Evolutionary conservation across 164 flowering plant genomes (phyloP).

Genomic region (Vitis rotundifolia): DNA sequence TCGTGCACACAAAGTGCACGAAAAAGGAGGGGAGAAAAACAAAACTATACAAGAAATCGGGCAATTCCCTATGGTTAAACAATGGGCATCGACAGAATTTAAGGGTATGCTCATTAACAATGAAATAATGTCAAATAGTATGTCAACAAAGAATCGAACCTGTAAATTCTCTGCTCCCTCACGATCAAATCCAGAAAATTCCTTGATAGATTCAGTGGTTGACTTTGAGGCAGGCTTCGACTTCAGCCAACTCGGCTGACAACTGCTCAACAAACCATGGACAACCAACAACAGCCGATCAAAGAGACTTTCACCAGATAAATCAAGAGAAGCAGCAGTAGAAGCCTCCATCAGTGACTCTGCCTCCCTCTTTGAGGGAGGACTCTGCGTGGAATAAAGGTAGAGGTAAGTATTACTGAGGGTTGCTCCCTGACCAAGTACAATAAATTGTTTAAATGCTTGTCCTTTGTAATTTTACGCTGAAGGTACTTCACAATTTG

Average conservation of each 20-base stretch:
- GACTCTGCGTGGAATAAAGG: slow-evolving; percentile 27
- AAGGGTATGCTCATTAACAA: too few species aligned
- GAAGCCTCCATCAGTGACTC: slow-evolving; percentile 42
- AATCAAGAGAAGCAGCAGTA: slow-evolving; percentile 33
- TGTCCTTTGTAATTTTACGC: too few species aligned
- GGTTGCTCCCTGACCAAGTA: slow-evolving; percentile 67
- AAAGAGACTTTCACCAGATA: slow-evolving; percentile 65
- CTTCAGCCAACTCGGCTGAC: slow-evolving; percentile 85
- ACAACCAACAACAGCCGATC: slow-evolving; percentile 74
- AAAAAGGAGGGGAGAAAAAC: not conserved
- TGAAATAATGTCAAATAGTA: too few species aligned
- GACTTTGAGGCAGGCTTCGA: slow-evolving; percentile 47
- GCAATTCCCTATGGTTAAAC: too few species aligned
- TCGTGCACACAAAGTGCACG: too few species aligned
- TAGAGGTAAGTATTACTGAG: slow-evolving; percentile 60
- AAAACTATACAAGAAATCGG: not conserved
- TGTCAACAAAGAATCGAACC: slow-evolving; percentile 42
- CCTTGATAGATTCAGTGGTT: slow-evolving; percentile 46
- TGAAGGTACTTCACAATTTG: too few species aligned
- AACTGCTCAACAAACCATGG: slow-evolving; percentile 81
- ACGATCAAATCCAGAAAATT: slow-evolving; percentile 60
- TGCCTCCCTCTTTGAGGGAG: slow-evolving; percentile 39
- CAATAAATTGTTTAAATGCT: too few species aligned
- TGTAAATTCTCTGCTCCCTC: slow-evolving; percentile 79
- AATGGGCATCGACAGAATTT: too few species aligned